phyloP scores from a whole-genome alignment of 2,329 filamentous ascomycete genomes.

The Ascochyta viciae-villosae region DNA sequence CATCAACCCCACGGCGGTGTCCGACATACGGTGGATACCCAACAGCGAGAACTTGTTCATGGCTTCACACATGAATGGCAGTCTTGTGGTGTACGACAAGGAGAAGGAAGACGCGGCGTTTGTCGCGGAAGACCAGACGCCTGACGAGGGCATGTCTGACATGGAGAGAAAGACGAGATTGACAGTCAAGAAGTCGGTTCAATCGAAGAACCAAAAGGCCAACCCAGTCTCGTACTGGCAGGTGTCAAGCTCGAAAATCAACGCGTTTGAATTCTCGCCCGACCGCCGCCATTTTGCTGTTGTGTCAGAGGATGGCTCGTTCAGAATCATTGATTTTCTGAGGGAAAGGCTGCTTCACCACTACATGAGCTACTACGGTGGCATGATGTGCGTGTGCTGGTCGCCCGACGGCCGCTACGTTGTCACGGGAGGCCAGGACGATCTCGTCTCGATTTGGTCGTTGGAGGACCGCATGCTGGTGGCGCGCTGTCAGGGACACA shows the following conservation, averaged over 20 bases:
- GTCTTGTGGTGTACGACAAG: conserved; percentile 93
- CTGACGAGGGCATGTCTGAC: conserved; percentile 39
- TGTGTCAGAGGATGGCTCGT: conserved; percentile 87
- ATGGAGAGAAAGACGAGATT: conserved; percentile 57
- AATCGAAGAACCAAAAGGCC: conserved; percentile 89
- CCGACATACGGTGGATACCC: conserved; percentile 90
- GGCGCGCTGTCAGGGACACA: conserved; percentile 91
- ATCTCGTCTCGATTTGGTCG: conserved; percentile 95
- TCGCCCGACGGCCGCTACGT: conserved; percentile 97
- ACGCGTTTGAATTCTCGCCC: conserved; percentile 90
- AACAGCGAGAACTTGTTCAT: conserved; percentile 93
- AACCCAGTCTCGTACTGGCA: conserved; percentile 96
- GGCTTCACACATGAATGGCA: conserved; percentile 89
- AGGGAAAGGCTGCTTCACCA: conserved; percentile 90
- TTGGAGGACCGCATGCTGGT: conserved; percentile 83
- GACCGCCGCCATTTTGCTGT: conserved; percentile 86
- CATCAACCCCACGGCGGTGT: conserved; percentile 85
- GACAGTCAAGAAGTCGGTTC: conserved; percentile 86
- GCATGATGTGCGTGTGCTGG: conserved; percentile 93
- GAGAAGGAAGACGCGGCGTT: conserved; percentile 91
- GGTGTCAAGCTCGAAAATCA: conserved; percentile 86
- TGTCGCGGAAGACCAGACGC: conserved; percentile 66
- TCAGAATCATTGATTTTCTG: conserved; percentile 90
- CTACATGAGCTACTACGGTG: conserved; percentile 92
- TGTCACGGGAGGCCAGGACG: conserved; percentile 93